Base-by-base conservation (phyloP, 2,329 filamentous ascomycete species). In the Colletotrichum coccodes region DNA sequence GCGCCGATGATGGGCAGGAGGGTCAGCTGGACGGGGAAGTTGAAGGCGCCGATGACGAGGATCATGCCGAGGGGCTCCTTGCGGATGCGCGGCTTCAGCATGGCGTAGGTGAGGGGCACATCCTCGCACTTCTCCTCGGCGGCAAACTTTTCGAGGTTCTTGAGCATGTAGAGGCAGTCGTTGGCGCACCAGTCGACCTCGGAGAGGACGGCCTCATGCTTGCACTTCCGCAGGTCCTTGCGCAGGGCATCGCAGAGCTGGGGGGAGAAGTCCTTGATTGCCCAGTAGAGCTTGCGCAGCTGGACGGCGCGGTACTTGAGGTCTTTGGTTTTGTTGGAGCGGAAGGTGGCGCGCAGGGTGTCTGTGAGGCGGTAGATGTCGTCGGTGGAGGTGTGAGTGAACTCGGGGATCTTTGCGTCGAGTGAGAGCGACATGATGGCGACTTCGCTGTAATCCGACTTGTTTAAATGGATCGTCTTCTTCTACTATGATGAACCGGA, bases 261-360 rank as follows among this genome's bases (percentile, higher is more conserved):
- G 52, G 89, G 84, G 64, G 90, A 87, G 78, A 93, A 91, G 84
- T 98, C 95, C 72, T 90, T 90, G 73, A 98, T 80, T 8, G 89
- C 94, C 96, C 96, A 98, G 85, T 97, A 98, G 64, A 98, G 90
- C 86, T 94, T 95, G 74, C 95, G 92, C 70, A 99, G 89, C 86
- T 98, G 96, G 62, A 89, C 86, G 71, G 95, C 85, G 71, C 96
- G 91, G 83, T 92, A 98, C 75, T 93, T 88, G 70, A 98, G 78
- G 62, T 93, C 87, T 77, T 94, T 94, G 49, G 95, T 98, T 82
- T 91, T 92, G 79, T 94, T 91, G 21, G 92, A 87, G 74, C 87
- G 86, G 82, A 94, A 98, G n/a, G 91, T 90, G 59, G 85, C 81
- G 76, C 90, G 90, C 49, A 92, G 82, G 7, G 83, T 86, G 64